A percentile compares a stretch with the other conserved stretches of the same genome.
Conservation (phyloP, 768 basidiomycete genomes). For the Auricularia sp. region DNA sequence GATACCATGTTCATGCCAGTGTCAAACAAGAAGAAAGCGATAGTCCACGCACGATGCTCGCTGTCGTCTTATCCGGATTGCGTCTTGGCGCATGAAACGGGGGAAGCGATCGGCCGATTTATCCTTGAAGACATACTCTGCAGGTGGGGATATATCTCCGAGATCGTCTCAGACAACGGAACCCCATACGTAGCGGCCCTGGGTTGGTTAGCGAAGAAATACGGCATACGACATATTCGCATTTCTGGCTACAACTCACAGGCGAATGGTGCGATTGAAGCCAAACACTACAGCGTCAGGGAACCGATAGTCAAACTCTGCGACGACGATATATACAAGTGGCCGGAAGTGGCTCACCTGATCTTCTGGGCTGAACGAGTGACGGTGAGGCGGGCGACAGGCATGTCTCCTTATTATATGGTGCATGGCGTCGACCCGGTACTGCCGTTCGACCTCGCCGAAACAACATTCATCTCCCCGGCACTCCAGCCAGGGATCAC, state of each 20-base stretch:
- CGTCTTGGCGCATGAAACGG: conserved; percentile 17
- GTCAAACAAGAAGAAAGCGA: conserved; percentile 22
- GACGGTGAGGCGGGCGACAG: background rate
- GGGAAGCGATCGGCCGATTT: conserved; percentile 18
- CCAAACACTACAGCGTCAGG: conserved; percentile 3
- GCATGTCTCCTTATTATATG: conserved; percentile 23
- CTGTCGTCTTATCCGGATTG: background rate
- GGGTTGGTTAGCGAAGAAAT: background rate
- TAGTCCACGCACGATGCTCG: conserved; percentile 24
- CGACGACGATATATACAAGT: background rate
- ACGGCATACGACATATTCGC: conserved; percentile 2
- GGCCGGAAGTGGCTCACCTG: conserved; percentile 1
- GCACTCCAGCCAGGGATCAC: conserved; percentile 11
- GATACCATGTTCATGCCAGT: conserved; percentile 9
- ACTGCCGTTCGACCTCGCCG: conserved; percentile 22
- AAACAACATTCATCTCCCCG: conserved; percentile 24
- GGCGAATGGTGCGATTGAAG: conserved; percentile 4
- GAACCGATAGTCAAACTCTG: conserved; percentile 5
- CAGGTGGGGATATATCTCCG: conserved; percentile 24
- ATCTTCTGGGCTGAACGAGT: conserved; percentile 6
- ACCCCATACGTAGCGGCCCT: background rate
- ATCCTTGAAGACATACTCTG: conserved; percentile 29
- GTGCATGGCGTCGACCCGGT: conserved; percentile 23
- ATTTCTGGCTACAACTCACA: conserved; percentile 9
- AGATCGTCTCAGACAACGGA: conserved; percentile 8